Evolutionary conservation across 2,329 filamentous ascomycete genomes (phyloP), one percentile per base, ranked within the genome.

Genomic region (Arthrobotrys entomopaga): DNA sequence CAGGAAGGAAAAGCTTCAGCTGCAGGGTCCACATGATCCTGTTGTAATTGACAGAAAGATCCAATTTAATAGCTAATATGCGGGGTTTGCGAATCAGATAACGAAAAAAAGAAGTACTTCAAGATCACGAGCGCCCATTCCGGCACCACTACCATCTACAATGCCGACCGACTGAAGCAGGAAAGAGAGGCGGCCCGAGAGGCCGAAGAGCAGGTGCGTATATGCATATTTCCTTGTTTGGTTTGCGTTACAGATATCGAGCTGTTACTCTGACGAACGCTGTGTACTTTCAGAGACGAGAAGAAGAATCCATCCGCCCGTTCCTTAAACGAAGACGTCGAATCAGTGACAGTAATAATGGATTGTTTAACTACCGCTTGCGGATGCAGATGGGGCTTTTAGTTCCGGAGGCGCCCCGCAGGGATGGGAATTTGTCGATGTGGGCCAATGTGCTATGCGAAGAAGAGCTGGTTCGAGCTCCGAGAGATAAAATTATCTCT

Each of bases 51-150:
- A 42, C 29, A 34, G 10, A 34, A 56, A 15, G 16, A 10, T 48
- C 11, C n/a, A 16, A 20, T 61, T n/a, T 20, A 42, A 34, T 34
- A 63, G 61, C 61, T 66, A 63, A 66, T 42, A 16, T 50, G 15
- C 10, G 38, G 16, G 15, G 29, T 34, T 49, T 13, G 19, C 24
- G 10, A 11, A 29, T 22, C 46, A 73, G 69, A 73, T 73, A 73
- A 66, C 69, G 61, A 73, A 56, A 73, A 73, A 40, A 73, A 73
- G 69, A 73, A 73, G 22, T 73, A 73, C 46, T 73, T 73, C 57
- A 73, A 63, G 49, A 73, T 73, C 54, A 66, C 69, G 8, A 56
- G 61, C 29, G 38, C 61, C 19, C 69, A 73, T 66, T 66, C 69
- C 50, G 66, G 50, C 43, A 73, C 69, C 56, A 57, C 69, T 11